Evolutionary conservation across 345 rosid species (phyloP).

Genomic region (Euphorbia pulcherrima): DNA sequence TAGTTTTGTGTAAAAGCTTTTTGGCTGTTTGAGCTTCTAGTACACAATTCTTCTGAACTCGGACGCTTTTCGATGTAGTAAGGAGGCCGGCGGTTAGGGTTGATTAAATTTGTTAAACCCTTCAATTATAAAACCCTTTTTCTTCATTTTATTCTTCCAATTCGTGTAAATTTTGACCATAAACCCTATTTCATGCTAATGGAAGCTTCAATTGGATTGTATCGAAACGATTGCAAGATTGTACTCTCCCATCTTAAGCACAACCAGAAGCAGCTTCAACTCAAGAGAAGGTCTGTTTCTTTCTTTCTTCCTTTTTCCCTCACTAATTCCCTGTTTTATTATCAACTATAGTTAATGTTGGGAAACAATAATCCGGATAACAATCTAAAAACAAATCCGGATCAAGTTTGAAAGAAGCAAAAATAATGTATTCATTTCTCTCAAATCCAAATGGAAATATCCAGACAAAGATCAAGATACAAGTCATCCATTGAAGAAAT

Average conservation of each 20-base stretch:
- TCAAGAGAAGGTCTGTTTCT: conserved; percentile 55
- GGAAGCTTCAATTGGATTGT: conserved; percentile 22
- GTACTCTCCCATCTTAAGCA: conserved; percentile 44
- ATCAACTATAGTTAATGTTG: background rate
- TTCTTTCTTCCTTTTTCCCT: background rate
- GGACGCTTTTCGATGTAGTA: too few relatives aligned
- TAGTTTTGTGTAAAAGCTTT: too few relatives aligned
- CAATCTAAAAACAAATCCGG: too few relatives aligned
- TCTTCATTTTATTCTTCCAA: background rate
- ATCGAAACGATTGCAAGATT: conserved; percentile 32
- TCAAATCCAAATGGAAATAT: too few relatives aligned
- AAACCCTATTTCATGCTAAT: conserved; percentile 5
- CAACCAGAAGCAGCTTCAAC: conserved; percentile 43
- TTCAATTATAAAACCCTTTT: background rate
- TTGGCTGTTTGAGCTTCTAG: too few relatives aligned
- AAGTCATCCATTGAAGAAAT: too few relatives aligned
- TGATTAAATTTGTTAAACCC: background rate
- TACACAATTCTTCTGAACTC: too few relatives aligned
- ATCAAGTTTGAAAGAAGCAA: too few relatives aligned
- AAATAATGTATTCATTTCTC: too few relatives aligned
- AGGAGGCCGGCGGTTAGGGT: too few relatives aligned
- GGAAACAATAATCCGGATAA: too few relatives aligned
- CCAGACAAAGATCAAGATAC: too few relatives aligned
- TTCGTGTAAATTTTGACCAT: background rate
- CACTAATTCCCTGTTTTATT: background rate